These are phyloP conservation scores for Zhuliangozyma parablackwelliae DNA, from an alignment of 1,139 yeast species.

Conservation along the genomic window DNA sequence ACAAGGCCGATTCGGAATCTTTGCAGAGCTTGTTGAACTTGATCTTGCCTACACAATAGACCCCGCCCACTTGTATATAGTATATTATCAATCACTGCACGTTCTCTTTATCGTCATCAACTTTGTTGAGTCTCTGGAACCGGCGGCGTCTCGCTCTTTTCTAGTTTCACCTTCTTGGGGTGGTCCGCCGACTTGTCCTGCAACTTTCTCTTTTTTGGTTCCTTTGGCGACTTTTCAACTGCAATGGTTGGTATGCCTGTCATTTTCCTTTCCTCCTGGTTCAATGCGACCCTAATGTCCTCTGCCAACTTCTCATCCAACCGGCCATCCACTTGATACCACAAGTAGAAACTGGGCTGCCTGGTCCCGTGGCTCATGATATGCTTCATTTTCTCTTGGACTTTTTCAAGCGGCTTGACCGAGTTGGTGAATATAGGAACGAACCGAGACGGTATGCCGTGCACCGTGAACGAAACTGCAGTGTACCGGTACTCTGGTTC, in stretches of 20 bases:
- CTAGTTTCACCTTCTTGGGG: background rate
- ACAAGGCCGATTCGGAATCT: constrained; percentile 28
- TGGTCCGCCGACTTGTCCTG: constrained; percentile 14
- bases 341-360: constrained; percentile 58
- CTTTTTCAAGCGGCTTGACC: constrained; percentile 53
- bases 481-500: constrained; percentile 49
- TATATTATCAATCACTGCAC: background rate
- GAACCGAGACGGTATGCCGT: constrained; percentile 61
- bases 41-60: constrained; percentile 9
- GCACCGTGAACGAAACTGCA: constrained; percentile 60
- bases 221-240: constrained; percentile 9
- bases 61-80: background rate
- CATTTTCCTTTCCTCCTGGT: constrained; percentile 42
- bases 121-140: no score
- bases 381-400: constrained; percentile 56
- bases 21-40: constrained; percentile 31
- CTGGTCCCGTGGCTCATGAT: constrained; percentile 60
- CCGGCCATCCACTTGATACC: constrained; percentile 83
- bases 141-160: background rate
- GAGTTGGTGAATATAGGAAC: constrained; percentile 70
- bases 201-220: constrained; percentile 30
- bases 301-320: constrained; percentile 61
- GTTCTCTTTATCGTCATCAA: background rate
- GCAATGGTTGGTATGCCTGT: constrained; percentile 25
- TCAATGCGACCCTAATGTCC: constrained; percentile 35